phyloP scores from a whole-genome alignment of 129 eudicot species.

The Logfia minima region DNA sequence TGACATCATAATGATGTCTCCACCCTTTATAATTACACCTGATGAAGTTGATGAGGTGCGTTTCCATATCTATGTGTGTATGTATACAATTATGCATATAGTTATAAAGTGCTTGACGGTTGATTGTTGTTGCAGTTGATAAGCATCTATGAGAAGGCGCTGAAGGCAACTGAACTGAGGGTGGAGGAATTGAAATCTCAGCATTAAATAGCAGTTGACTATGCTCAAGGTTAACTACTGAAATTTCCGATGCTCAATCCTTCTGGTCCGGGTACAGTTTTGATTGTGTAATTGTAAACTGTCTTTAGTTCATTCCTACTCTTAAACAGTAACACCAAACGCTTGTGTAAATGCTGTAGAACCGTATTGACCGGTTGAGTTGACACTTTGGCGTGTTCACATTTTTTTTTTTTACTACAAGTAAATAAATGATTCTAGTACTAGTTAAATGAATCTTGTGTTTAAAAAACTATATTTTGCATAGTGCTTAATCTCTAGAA shows the following conservation, averaged over 20 bases:
- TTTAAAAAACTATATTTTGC: not conserved
- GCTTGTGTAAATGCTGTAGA: not conserved
- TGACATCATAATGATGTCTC: constrained; percentile 86
- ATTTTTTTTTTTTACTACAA: not conserved
- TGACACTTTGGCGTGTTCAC: not conserved
- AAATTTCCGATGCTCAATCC: not conserved
- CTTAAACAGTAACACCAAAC: not conserved
- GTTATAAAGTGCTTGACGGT: not conserved
- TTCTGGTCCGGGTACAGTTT: constrained; percentile 15
- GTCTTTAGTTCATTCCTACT: constrained; percentile 6
- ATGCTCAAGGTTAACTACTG: too few species aligned
- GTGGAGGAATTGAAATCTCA: constrained; percentile 66
- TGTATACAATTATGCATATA: not conserved
- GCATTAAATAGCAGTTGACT: constrained; percentile 28
- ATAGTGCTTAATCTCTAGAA: not conserved
- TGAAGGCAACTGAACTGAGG: constrained; percentile 69
- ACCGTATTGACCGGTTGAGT: not conserved
- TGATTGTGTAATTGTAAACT: constrained; percentile 12
- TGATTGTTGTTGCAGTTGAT: constrained; percentile 43
- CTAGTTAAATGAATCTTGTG: not conserved
- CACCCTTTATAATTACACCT: constrained; percentile 67
- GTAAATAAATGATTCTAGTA: not conserved
- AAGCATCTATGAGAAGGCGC: constrained; percentile 58
- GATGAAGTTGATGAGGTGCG: constrained; percentile 73
- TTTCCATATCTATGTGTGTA: not conserved